These are phyloP conservation scores for Microcera coccophila DNA, from an alignment of 2,329 filamentous ascomycete species.

Conservation along the genomic window DNA sequence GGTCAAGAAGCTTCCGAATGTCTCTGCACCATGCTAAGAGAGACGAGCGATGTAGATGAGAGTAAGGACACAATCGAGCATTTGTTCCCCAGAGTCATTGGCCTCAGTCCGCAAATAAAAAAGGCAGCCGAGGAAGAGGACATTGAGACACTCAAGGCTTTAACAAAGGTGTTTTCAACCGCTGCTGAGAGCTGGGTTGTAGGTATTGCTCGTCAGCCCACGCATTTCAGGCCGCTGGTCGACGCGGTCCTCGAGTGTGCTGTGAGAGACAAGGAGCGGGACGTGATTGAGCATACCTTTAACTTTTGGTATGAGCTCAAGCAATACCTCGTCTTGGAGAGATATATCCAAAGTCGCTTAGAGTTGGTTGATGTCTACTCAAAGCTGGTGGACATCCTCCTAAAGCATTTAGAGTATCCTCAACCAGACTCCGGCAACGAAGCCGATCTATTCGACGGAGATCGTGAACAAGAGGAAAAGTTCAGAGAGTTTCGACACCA, in stretches of 20 bases:
- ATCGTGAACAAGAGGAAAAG: slow-evolving; percentile 92
- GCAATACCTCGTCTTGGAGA: slow-evolving; percentile 87
- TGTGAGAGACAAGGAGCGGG: slow-evolving; percentile 78
- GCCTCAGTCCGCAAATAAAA: slow-evolving; percentile 70
- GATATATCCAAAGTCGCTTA: slow-evolving; percentile 77
- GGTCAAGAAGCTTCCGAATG: slow-evolving; percentile 90
- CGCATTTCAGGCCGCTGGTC: slow-evolving; percentile 77
- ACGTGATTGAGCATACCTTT: slow-evolving; percentile 92
- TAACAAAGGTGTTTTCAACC: slow-evolving; percentile 88
- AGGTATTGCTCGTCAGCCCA: slow-evolving; percentile 78
- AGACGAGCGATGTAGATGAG: slow-evolving; percentile 92
- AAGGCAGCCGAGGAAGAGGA: slow-evolving; percentile 77
- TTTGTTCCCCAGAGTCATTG: slow-evolving; percentile 76
- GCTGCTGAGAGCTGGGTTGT: slow-evolving; percentile 94
- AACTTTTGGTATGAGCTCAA: slow-evolving; percentile 98
- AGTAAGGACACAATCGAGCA: slow-evolving; percentile 75
- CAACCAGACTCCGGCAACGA: slow-evolving; percentile 69
- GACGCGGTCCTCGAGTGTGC: slow-evolving; percentile 92
- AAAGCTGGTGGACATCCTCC: slow-evolving; percentile 86
- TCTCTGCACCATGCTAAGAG: slow-evolving; percentile 83
- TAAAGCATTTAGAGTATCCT: slow-evolving; percentile 86
- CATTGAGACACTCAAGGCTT: slow-evolving; percentile 76
- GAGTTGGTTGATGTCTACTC: slow-evolving; percentile 79
- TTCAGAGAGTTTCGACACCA: slow-evolving; percentile 94
- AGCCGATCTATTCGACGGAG: slow-evolving; percentile 86